Evolutionary conservation across 148 eudicot species (phyloP).

Genomic region (Agrostemma githago): DNA sequence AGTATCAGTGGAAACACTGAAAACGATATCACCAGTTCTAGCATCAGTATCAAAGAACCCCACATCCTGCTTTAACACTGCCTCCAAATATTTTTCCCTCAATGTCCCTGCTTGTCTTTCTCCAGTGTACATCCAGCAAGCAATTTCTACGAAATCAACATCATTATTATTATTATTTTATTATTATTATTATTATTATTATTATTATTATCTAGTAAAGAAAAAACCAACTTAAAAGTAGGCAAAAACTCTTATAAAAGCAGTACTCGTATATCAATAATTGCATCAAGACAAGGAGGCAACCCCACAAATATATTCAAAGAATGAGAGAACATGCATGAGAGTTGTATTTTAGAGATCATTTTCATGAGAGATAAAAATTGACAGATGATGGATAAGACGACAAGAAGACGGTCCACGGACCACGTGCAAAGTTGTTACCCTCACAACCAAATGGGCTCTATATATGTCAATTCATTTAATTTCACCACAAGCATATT

Average conservation of each 20-base stretch:
- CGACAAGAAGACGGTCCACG: slow-evolving; percentile 53
- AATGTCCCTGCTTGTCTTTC: slow-evolving; percentile 94
- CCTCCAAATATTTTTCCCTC: slow-evolving; percentile 89
- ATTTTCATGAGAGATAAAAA: slow-evolving; percentile 21
- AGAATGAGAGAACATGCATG: slow-evolving; percentile 21
- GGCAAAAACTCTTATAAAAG: too few relatives aligned
- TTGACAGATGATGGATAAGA: slow-evolving; percentile 42
- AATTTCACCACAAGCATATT: slow-evolving; percentile 4
- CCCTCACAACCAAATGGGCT: slow-evolving; percentile 21
- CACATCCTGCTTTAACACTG: slow-evolving; percentile 91
- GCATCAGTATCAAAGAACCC: slow-evolving; percentile 99
- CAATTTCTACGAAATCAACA: slow-evolving; percentile 58
- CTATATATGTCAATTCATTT: slow-evolving; percentile 13
- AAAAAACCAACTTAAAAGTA: not conserved
- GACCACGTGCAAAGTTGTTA: slow-evolving; percentile 62
- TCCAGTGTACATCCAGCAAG: slow-evolving; percentile 97
- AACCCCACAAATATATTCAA: slow-evolving; percentile 25
- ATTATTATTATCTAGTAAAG: too few relatives aligned
- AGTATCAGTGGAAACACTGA: slow-evolving; percentile 92
- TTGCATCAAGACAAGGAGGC: not conserved
- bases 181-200: too few relatives aligned
- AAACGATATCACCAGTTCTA: slow-evolving; percentile 97
- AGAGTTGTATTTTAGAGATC: slow-evolving; percentile 20
- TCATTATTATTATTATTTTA: not conserved
- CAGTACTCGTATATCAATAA: not conserved